Evolutionary conservation across 495 filamentous ascomycete genomes (phyloP), one percentile per base, ranked within the genome.

Genomic region (Cryomyces antarcticus): DNA sequence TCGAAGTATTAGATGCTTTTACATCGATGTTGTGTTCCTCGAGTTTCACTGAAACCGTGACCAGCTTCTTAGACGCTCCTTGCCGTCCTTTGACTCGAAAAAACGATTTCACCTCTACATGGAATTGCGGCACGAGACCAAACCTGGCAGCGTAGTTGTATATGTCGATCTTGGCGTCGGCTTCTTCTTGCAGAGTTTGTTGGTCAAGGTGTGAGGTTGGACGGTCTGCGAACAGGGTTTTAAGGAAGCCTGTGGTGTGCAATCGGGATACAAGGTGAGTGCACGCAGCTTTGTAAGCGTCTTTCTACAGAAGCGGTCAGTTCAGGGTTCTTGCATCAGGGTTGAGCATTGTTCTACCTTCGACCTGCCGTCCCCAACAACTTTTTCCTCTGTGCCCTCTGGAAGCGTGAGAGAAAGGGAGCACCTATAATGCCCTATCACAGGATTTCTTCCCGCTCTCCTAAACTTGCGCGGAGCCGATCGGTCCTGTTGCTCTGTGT

Each of bases 101-200:
- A n/a, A 37, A 40, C 12, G 44, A 42, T 27, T 31, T 31, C 13
- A 50, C 30, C 2, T 44, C 39, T n/a, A 48, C 36, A 12, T 46
- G 48, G 31, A 67, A 54, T 5, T 24, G 49, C 4, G 66, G 66
- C 12, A 66, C 45, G 6, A 46, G 40, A 37, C 63, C 60, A 44
- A 65, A 66, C 31, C 63, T 52, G 4, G 67, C 66, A 31, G 62
- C 65, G 46, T 69, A 68, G 45, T 68, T 64, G 52, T 64, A 69
- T 30, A 69, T 57, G 42, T 69, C 67, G 6, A 31, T 39, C 37
- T 53, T 53, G 5, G 48, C 37, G 36, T 49, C 47, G 6, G 40
- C 41, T n/a, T 44, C 45, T 27, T 31, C 30, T 27, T 28, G 28
- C 37, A 51, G 12, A 6, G 38, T 40, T 24, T 42, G 6, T 9